Percentiles rank a stretch among this genome's conserved stretches.
Evolutionary conservation across 257 asterid genomes (phyloP).

Genomic region (Mitragyna speciosa): DNA sequence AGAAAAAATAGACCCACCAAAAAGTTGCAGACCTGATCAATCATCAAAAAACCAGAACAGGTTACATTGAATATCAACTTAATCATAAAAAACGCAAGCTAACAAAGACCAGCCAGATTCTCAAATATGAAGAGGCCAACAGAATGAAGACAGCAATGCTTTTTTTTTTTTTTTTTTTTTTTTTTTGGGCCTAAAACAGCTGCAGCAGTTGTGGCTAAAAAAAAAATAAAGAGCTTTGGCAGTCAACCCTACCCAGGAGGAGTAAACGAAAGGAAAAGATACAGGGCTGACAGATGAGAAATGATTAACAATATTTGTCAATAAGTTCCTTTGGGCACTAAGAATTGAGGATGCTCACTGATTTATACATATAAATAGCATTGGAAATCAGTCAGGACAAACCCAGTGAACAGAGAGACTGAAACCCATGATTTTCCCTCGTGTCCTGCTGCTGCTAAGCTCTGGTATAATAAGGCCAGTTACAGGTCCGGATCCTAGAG

Average conservation of each 20-base stretch:
- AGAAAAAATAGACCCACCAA: slow-evolving; percentile 78
- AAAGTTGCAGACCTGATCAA: slow-evolving; percentile 73
- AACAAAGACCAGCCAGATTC: not conserved
- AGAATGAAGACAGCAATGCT: not conserved
- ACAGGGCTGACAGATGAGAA: too few species aligned
- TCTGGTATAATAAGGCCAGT: slow-evolving; percentile 91
- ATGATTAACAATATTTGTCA: too few species aligned
- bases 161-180: not conserved
- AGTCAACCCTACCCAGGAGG: not conserved
- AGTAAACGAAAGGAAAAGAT: not conserved
- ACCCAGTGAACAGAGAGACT: slow-evolving; percentile 93
- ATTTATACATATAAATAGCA: not conserved
- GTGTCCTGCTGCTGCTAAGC: slow-evolving; percentile 85
- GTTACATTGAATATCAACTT: too few species aligned
- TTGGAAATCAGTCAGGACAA: slow-evolving; percentile 19
- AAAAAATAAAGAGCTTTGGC: not conserved
- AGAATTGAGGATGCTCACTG: not conserved
- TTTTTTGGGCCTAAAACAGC: too few species aligned
- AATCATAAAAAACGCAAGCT: not conserved
- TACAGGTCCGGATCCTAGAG: slow-evolving; percentile 85
- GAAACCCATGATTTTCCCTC: slow-evolving; percentile 82
- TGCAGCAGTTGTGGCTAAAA: too few species aligned
- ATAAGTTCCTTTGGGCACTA: too few species aligned
- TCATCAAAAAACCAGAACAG: slow-evolving; percentile 11
- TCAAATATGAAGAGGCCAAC: not conserved